Percentiles rank a stretch among this genome's conserved stretches.
phyloP scores from a whole-genome alignment of 2,329 filamentous ascomycete genomes.

The Moelleriella libera region DNA sequence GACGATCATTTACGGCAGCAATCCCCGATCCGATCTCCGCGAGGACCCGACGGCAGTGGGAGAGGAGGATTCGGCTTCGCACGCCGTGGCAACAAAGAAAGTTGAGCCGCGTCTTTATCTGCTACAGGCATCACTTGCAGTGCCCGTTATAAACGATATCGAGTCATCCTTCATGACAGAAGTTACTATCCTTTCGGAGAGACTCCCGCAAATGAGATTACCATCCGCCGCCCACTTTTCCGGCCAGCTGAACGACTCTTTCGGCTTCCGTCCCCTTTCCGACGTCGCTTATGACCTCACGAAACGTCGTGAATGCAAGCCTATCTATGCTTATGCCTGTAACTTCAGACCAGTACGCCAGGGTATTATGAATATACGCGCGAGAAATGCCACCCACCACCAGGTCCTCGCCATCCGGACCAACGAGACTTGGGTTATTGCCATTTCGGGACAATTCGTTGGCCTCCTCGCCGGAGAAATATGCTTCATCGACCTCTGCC shows the following conservation, averaged over 20 bases:
- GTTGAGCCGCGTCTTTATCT: slow-evolving; percentile 12
- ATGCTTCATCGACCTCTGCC: slow-evolving; percentile 71
- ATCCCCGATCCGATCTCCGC: slow-evolving; percentile 53
- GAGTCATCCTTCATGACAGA: background rate
- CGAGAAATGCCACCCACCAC: slow-evolving; percentile 50
- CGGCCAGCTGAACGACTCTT: slow-evolving; percentile 74
- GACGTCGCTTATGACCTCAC: slow-evolving; percentile 88
- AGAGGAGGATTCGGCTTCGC: slow-evolving; percentile 68
- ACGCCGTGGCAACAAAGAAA: slow-evolving; percentile 37
- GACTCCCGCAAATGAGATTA: slow-evolving; percentile 22
- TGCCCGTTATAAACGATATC: background rate
- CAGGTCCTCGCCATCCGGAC: slow-evolving; percentile 17
- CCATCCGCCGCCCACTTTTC: slow-evolving; percentile 90
- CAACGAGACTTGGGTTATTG: slow-evolving; percentile 8
- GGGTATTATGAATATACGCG: slow-evolving; percentile 48
- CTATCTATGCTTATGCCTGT: slow-evolving; percentile 59
- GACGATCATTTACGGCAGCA: slow-evolving; percentile 42
- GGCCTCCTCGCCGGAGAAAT: slow-evolving; percentile 62
- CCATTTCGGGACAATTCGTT: slow-evolving; percentile 8
- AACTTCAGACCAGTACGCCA: slow-evolving; percentile 62
- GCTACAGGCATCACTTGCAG: background rate
- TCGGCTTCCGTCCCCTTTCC: slow-evolving; percentile 69
- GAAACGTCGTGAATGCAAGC: slow-evolving; percentile 74
- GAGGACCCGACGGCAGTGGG: slow-evolving; percentile 64
- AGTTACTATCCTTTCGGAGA: background rate